Evolutionary conservation across 2,329 filamentous ascomycete species (phyloP), one percentile per base, ranked within the genome.

Genomic region (Fusarium luffae): DNA sequence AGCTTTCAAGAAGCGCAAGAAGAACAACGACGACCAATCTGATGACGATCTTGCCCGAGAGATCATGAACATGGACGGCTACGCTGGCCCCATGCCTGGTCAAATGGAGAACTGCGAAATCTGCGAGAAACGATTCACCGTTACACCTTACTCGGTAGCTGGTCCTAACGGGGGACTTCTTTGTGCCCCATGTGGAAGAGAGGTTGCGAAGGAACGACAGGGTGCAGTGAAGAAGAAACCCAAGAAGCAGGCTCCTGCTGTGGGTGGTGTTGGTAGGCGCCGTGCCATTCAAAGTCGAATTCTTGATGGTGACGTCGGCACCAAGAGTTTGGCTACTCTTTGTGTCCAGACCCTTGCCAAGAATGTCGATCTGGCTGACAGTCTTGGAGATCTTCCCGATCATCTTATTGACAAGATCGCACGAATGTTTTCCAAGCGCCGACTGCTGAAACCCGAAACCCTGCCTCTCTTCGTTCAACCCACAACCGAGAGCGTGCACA

Each of bases 61-160:
- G 72, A 79, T 88, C 19, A 81, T 88, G 74, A 85, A 52, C 74
- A 85, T 64, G 77, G 34, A 37, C 10, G 10, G 34, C 18, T 37
- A 77, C 27, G 74, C 80, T 40, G 83, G 83, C 32, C 90, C 90
- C 3, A 78, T 90, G n/a, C 92, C 93, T 3, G 94, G 93, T 4
- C 95, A 98, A 79, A 88, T 95, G 76, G 93, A 92, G 68, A 94
- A 97, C 71, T 98, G 95, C 77, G 93, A 92, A 67, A 82, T 90
- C 5, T 98, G 95, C 78, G 85, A 87, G 44, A 97, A 96, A 78
- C 90, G 94, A 40, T 98, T 98, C 76, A 97, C 93, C 0, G 94
- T 98, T 46, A 98, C 95, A 0, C 87, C 93, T 1, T 98, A 98
- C 81, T 94, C 92, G 67, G 91, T 93, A 70, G 87, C 90, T 28